Conservation (phyloP, 2,329 filamentous ascomycete species). For the Alternaria incomplexa region DNA sequence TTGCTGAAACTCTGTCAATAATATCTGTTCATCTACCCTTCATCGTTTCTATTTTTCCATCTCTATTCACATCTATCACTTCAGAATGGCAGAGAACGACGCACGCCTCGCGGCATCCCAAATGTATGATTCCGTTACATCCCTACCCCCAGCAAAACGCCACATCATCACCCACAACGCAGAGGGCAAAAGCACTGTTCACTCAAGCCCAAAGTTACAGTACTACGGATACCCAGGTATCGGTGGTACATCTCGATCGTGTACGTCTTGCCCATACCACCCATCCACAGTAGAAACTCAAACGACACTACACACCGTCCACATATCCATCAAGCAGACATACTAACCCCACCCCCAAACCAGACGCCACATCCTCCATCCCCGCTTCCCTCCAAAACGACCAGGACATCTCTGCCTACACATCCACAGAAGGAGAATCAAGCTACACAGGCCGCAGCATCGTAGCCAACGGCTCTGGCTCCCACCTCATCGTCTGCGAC, state of each 20-base stretch:
- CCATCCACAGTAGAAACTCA: no score
- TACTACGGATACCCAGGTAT: conserved; percentile 10
- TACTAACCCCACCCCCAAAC: not conserved
- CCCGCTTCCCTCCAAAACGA: conserved; percentile 51
- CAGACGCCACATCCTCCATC: conserved; percentile 51
- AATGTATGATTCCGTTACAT: conserved; percentile 11
- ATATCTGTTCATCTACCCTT: not conserved
- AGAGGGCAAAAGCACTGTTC: conserved; percentile 47
- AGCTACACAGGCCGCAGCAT: conserved; percentile 18
- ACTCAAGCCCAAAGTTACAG: conserved; percentile 29
- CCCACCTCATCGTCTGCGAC: conserved; percentile 20
- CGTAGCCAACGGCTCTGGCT: conserved; percentile 10
- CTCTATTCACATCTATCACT: not conserved
- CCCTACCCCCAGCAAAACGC: conserved; percentile 37
- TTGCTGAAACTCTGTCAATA: not conserved
- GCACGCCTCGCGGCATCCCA: not conserved
- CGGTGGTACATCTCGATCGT: not conserved
- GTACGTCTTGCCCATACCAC: not conserved
- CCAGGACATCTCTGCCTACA: conserved; percentile 50
- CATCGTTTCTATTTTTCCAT: not conserved
- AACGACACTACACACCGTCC: not conserved
- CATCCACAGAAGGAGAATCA: not conserved
- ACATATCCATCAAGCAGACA: not conserved
- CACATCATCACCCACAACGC: conserved; percentile 46
- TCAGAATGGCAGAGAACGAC: conserved; percentile 16